Base-by-base conservation (phyloP, 352 stramenopile genomes). In the Aphanomyces euteiches region DNA sequence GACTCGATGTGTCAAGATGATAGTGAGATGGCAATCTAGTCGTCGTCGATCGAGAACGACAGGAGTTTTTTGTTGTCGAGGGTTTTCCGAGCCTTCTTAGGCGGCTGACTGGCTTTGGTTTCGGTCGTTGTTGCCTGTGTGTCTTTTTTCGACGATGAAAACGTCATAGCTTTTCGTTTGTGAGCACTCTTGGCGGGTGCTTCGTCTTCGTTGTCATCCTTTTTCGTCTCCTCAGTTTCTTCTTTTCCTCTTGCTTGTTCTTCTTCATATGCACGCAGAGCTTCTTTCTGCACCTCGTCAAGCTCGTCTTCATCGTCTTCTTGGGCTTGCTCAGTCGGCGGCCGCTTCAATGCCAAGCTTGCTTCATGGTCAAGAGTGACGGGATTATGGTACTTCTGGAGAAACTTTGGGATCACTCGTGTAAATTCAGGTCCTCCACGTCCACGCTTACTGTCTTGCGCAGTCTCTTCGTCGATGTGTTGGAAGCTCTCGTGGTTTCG, bases 41-140 rank as follows among this genome's bases (percentile, higher is more conserved):
- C 83, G 65, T 92, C 81, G 41, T 93, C 84, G 77, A 92, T 88
- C 12, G 84, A 92, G 67, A 93, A 93, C 17, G 84, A 93, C 6
- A 93, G 68, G 48, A 93, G 70, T 63, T 88, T 91, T 71, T 87
- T 87, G 75, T 92, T 90, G 65, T 73, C 85, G n/a, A 92, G 72
- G 41, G 74, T 57, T 82, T 93, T 93, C 47, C 86, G 84, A 72
- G 88, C 88, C 68, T 79, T 79, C 36, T 66, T 75, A 28, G 28
- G 28, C 17, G 45, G 21, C 75, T 78, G 17, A 45, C 66, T 19
- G 43, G 67, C 36, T 71, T 67, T 17, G 6, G 21, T 70, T n/a
- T 75, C 68, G 8, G 45, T 53, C 8, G 65, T 47, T 54, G 56
- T 19, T 7, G 54, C 4, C 36, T 28, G 8, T 17, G 36, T 36